A percentile compares a stretch with the other conserved stretches of the same genome.
phyloP scores from a whole-genome alignment of 805 yeast genomes.

The Barnettozyma wickerhamii region DNA sequence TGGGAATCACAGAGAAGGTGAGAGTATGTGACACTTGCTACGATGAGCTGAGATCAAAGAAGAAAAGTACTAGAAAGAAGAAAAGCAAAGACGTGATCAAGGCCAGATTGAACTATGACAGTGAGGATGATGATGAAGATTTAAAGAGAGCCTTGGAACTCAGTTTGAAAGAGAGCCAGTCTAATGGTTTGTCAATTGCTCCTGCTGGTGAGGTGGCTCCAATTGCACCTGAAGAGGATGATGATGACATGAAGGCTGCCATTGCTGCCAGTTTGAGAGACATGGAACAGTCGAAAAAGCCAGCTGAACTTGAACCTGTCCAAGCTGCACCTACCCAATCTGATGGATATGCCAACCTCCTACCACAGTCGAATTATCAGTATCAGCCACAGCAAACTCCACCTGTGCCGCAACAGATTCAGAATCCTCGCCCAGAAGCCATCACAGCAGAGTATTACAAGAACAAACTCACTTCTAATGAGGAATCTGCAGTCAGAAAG shows the following conservation, averaged over 20 bases:
- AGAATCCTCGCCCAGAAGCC: no score
- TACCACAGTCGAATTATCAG: constrained; percentile 14
- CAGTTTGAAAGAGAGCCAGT: constrained; percentile 56
- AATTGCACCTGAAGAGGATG: constrained; percentile 51
- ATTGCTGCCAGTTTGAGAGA: constrained; percentile 88
- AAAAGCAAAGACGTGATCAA: constrained; percentile 26
- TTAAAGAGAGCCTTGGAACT: constrained; percentile 72
- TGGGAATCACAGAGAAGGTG: constrained; percentile 86
- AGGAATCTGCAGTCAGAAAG: constrained; percentile 64
- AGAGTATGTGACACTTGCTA: constrained; percentile 92
- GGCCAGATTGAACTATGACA: constrained; percentile 26
- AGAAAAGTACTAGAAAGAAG: constrained; percentile 23
- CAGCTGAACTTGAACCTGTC: constrained; percentile 7
- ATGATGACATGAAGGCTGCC: constrained; percentile 89
- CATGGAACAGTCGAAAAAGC: constrained; percentile 36
- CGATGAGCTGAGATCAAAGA: constrained; percentile 49
- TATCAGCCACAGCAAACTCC: constrained; percentile 6
- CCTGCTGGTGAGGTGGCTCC: constrained; percentile 5
- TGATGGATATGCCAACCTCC: constrained; percentile 15
- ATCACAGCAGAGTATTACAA: constrained; percentile 12
- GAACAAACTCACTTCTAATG: constrained; percentile 39
- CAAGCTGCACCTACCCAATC: constrained; percentile 13
- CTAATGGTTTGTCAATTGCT: constrained; percentile 24
- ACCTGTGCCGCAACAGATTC: no score
- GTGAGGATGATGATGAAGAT: constrained; percentile 75